phyloP scores from a whole-genome alignment of 2,329 filamentous ascomycete genomes.

The Alternaria sp. region DNA sequence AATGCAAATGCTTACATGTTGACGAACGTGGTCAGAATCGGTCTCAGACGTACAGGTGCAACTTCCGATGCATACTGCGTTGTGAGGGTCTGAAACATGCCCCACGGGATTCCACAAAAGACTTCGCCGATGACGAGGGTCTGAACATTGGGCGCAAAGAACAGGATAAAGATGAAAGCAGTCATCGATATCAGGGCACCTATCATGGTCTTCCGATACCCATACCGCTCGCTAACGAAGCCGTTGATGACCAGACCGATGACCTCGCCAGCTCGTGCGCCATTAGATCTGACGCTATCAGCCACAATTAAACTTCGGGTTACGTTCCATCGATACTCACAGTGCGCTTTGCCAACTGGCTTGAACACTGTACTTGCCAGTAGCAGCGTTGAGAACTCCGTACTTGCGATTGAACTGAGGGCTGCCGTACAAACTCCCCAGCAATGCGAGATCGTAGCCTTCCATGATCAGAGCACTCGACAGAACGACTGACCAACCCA shows the following conservation, averaged over 20 bases:
- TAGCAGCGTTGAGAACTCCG: constrained; percentile 44
- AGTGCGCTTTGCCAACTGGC: constrained; percentile 55
- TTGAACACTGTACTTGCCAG: constrained; percentile 48
- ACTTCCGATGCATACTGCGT: constrained; percentile 62
- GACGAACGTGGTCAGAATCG: constrained; percentile 64
- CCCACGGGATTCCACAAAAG: constrained; percentile 54
- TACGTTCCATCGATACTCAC: constrained; percentile 16
- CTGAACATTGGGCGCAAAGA: constrained; percentile 52
- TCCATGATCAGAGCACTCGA: constrained; percentile 90
- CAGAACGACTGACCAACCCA: constrained; percentile 81
- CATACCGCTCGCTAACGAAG: constrained; percentile 52
- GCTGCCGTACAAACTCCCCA: constrained; percentile 74
- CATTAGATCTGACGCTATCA: constrained; percentile 45
- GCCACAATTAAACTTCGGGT: neutral
- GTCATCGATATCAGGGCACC: constrained; percentile 49
- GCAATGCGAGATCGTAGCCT: constrained; percentile 79
- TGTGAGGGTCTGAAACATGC: constrained; percentile 55
- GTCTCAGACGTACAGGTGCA: constrained; percentile 71
- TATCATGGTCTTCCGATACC: constrained; percentile 54
- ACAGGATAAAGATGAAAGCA: constrained; percentile 54
- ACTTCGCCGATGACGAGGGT: constrained; percentile 51
- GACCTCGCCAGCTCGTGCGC: constrained; percentile 52
- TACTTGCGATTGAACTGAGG: constrained; percentile 54
- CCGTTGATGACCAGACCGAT: constrained; percentile 55
- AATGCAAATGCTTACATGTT: constrained; percentile 57